Percentiles rank a stretch among this genome's conserved stretches.
Evolutionary conservation across 179 eudicot genomes (phyloP).

Genomic region (Amaranthus tricolor): DNA sequence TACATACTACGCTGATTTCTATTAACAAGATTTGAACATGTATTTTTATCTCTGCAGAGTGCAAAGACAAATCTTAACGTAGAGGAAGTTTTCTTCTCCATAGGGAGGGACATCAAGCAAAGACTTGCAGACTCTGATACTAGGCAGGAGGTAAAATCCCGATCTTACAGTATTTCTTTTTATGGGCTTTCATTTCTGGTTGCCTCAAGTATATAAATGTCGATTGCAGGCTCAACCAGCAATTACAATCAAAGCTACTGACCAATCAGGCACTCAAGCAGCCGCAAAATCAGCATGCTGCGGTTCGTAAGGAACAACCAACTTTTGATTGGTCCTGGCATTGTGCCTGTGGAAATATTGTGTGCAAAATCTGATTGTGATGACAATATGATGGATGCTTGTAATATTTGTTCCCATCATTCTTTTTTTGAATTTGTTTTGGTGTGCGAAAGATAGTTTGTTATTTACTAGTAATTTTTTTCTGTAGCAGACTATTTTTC

Average conservation of each 20-base stretch:
- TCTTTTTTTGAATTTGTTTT: conserved; percentile 35
- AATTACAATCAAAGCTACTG: conserved; percentile 55
- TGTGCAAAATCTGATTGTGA: conserved; percentile 31
- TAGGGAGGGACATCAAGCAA: conserved; percentile 86
- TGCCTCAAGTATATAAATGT: neutral
- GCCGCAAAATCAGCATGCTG: conserved; percentile 72
- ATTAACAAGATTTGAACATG: neutral
- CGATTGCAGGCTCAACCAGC: conserved; percentile 47
- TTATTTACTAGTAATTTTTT: conserved; percentile 28
- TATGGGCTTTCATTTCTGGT: neutral
- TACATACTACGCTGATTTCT: neutral
- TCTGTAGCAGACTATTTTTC: conserved; percentile 9
- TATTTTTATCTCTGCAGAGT: conserved; percentile 47
- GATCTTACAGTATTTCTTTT: neutral
- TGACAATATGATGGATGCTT: conserved; percentile 39
- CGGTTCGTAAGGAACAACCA: conserved; percentile 37
- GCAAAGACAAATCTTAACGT: conserved; percentile 85
- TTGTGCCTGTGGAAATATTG: conserved; percentile 2
- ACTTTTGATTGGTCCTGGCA: conserved; percentile 8
- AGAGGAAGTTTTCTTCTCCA: conserved; percentile 87
- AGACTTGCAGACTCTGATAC: conserved; percentile 79
- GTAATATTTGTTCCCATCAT: conserved; percentile 49
- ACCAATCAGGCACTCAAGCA: conserved; percentile 38
- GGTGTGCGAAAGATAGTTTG: conserved; percentile 45
- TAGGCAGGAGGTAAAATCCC: conserved; percentile 53